Conservation (phyloP, 2,329 filamentous ascomycete genomes). For the Ophiosphaerella herpotricha region DNA sequence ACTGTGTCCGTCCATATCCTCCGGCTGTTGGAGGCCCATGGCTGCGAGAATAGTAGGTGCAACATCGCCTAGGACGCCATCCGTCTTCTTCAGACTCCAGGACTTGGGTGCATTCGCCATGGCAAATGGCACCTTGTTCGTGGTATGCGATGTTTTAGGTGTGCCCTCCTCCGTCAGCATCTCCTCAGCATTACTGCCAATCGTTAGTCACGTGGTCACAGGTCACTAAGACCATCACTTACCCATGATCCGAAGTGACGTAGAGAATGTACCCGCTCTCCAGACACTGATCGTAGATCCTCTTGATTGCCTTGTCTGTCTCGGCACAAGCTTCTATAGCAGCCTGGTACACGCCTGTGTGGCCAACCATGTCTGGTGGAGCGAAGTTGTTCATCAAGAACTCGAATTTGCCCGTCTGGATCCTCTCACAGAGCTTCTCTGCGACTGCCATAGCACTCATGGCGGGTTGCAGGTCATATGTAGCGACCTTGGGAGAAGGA, state of each 20-base stretch:
- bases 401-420: constrained; percentile 83
- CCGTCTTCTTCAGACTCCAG: constrained; percentile 81
- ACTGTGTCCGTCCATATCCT: constrained; percentile 88
- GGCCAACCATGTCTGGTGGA: constrained; percentile 98
- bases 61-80: constrained; percentile 94
- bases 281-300: constrained; percentile 92
- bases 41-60: constrained; percentile 88
- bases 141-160: constrained; percentile 97
- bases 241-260: constrained; percentile 93
- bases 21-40: constrained; percentile 89
- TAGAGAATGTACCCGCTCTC: constrained; percentile 91
- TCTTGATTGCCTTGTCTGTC: constrained; percentile 92
- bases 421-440: constrained; percentile 84
- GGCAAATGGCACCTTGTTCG: constrained; percentile 96
- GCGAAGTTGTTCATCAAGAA: constrained; percentile 99
- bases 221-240: constrained; percentile 33
- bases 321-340: constrained; percentile 82
- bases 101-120: constrained; percentile 95
- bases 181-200: constrained; percentile 84
- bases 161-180: constrained; percentile 97
- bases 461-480: constrained; percentile 91
- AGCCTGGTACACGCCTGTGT: constrained; percentile 96
- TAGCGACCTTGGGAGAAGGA: constrained; percentile 90
- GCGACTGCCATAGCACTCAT: constrained; percentile 94
- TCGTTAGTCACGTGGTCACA: constrained; percentile 23